Percentiles rank a stretch among this genome's conserved stretches.
phyloP scores from a whole-genome alignment of 768 basidiomycete species.

The Tephrocybe sp. region DNA sequence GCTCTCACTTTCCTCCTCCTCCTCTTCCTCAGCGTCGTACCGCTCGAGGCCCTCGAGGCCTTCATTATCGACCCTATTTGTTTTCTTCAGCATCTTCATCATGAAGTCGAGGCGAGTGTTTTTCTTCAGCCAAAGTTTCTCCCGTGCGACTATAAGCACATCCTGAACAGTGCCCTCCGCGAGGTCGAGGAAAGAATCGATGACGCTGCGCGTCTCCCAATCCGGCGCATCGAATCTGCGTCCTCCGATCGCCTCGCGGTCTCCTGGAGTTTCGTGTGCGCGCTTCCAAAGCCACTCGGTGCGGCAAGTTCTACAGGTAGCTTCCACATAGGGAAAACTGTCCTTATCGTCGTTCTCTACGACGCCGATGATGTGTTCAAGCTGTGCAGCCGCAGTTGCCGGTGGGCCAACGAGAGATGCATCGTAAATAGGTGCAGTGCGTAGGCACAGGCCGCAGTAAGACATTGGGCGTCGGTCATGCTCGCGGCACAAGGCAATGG shows the following conservation, averaged over 20 bases:
- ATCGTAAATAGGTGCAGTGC: constrained; percentile 52
- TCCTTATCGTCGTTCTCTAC: constrained; percentile 74
- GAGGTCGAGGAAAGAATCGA: constrained; percentile 72
- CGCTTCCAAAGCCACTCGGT: constrained; percentile 63
- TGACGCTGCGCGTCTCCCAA: constrained; percentile 65
- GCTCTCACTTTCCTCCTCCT: constrained; percentile 39
- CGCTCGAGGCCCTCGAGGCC: constrained; percentile 13
- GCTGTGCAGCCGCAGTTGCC: constrained; percentile 16
- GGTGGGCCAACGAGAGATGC: constrained; percentile 10
- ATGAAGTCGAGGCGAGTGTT: constrained; percentile 66
- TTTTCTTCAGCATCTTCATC: constrained; percentile 33
- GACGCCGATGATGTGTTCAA: constrained; percentile 38
- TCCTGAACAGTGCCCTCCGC: constrained; percentile 67
- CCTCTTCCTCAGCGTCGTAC: constrained; percentile 20
- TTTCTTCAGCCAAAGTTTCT: constrained; percentile 67
- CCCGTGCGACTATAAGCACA: constrained; percentile 58
- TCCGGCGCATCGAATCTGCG: constrained; percentile 37
- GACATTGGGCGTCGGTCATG: constrained; percentile 51
- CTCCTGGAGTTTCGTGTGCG: constrained; percentile 42
- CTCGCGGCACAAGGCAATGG: constrained; percentile 56
- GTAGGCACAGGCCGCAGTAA: constrained; percentile 69
- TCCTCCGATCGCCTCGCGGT: constrained; percentile 59
- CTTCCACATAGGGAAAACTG: constrained; percentile 59
- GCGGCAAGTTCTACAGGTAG: constrained; percentile 69
- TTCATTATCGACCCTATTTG: constrained; percentile 23